These are phyloP conservation scores for Plasmodium relictum DNA, from an alignment of 169 alveolate genomes.

Conservation along the genomic window DNA sequence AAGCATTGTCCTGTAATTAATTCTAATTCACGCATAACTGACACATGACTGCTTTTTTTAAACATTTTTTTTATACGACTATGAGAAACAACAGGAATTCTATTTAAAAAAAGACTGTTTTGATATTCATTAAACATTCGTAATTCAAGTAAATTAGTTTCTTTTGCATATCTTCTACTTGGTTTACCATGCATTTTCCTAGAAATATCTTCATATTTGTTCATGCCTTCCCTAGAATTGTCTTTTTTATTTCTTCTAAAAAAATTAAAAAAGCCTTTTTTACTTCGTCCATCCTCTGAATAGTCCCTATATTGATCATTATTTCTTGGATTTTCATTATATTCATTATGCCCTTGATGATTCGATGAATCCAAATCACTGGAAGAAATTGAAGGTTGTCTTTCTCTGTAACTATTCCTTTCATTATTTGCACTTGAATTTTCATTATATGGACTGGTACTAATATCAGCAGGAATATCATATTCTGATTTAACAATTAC, in stretches of 20 bases:
- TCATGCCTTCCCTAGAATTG: not conserved
- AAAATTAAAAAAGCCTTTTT: not conserved
- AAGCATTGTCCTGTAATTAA: slow-evolving; percentile 24
- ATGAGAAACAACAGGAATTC: not conserved
- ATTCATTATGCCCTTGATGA: no score
- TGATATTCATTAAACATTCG: slow-evolving; percentile 32
- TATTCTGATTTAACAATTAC: no score
- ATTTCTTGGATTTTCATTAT: no score
- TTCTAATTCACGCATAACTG: slow-evolving; percentile 36
- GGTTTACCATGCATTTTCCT: not conserved
- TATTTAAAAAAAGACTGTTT: slow-evolving; percentile 16
- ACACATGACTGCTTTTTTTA: not conserved
- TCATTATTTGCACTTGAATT: no score
- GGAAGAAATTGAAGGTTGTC: no score
- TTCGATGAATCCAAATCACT: no score
- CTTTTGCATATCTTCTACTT: not conserved
- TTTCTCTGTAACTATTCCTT: no score
- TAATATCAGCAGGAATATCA: no score
- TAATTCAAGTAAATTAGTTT: not conserved
- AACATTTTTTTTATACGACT: slow-evolving; percentile 14
- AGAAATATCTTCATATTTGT: not conserved
- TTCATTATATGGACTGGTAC: no score
- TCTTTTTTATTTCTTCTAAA: slow-evolving; percentile 23
- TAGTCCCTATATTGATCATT: not conserved
- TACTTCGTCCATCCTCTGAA: not conserved